These are phyloP conservation scores for Linaria vulgaris DNA, from an alignment of 257 asterid genomes.

Conservation along the genomic window DNA sequence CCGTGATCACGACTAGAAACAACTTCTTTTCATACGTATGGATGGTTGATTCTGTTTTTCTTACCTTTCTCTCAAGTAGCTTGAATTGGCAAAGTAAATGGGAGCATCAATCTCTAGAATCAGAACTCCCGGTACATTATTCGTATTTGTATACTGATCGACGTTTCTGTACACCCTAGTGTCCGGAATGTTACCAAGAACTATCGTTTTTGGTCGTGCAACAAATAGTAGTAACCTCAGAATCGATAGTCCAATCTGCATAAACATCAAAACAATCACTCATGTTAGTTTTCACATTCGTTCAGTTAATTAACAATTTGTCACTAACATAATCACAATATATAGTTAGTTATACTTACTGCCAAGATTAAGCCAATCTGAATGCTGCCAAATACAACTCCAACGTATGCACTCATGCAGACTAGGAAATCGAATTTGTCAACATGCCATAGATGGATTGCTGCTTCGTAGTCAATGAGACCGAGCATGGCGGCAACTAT, in stretches of 20 bases:
- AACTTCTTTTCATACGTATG: not conserved
- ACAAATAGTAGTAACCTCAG: conserved; percentile 74
- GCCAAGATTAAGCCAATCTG: conserved; percentile 79
- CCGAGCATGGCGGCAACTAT: conserved; percentile 95
- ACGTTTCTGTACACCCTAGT: conserved; percentile 70
- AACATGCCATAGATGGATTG: conserved; percentile 79
- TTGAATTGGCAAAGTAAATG: conserved; percentile 81
- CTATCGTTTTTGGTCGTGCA: conserved; percentile 77
- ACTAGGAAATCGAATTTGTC: conserved; percentile 91
- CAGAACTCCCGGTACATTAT: conserved; percentile 61
- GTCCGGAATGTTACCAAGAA: conserved; percentile 82
- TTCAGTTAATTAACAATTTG: not conserved
- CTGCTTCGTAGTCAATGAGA: conserved; percentile 83
- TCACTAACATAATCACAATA: not conserved
- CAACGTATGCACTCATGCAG: conserved; percentile 75
- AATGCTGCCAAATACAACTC: conserved; percentile 79
- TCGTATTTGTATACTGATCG: conserved; percentile 69
- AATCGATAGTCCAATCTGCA: conserved; percentile 72
- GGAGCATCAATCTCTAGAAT: conserved; percentile 90
- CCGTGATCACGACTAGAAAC: not conserved
- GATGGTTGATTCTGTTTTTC: not conserved
- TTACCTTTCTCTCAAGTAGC: conserved; percentile 94
- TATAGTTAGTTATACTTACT: conserved; percentile 35
- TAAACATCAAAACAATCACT: not conserved
- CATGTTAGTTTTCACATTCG: not conserved